phyloP scores from a whole-genome alignment of 352 stramenopile species.

The Poterioochromonas sp. region DNA sequence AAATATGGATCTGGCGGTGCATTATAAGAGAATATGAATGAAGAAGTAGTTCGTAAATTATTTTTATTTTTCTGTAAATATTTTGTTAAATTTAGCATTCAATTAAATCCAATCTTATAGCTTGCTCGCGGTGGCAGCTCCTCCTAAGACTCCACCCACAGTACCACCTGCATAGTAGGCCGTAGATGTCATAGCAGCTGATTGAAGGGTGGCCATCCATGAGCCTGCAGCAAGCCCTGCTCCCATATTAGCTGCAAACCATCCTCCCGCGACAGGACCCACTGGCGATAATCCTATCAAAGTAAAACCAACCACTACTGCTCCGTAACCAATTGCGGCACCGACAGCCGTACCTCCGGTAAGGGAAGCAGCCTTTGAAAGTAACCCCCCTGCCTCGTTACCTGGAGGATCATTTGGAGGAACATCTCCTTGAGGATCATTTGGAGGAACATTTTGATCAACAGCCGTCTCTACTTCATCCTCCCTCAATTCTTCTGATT shows the following conservation, averaged over 20 bases:
- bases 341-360: not conserved
- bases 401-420: no score
- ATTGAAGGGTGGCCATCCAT: not conserved
- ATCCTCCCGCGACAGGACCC: not conserved
- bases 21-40: not conserved
- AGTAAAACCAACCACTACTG: not conserved
- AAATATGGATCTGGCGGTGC: not conserved
- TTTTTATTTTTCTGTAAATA: no score
- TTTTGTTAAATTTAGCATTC: no score
- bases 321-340: not conserved
- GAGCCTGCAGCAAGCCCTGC: not conserved
- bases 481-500: no score
- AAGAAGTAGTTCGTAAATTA: no score
- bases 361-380: no score
- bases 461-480: no score
- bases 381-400: no score
- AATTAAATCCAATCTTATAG: no score
- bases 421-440: no score
- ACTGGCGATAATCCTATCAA: not conserved
- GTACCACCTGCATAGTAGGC: not conserved
- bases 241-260: conserved; percentile 6
- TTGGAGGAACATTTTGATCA: no score
- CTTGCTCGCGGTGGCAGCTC: no score
- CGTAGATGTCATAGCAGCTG: not conserved
- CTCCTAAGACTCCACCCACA: not conserved